These are phyloP conservation scores for Debaryomyces coudertii DNA, from an alignment of 1,139 yeast species.

Conservation along the genomic window DNA sequence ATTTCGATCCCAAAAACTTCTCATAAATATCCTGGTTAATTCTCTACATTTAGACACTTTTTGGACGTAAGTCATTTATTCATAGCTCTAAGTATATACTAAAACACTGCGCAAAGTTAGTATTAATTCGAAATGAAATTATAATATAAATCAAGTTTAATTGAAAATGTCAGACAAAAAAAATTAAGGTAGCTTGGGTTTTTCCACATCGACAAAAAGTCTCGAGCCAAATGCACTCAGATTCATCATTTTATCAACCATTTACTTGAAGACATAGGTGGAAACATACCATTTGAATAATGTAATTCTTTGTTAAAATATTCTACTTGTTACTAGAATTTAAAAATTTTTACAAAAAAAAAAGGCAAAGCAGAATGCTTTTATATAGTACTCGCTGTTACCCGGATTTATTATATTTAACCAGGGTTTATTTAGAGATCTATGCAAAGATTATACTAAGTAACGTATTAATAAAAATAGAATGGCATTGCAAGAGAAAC, in stretches of 20 bases:
- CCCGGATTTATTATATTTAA: slow-evolving; percentile 1
- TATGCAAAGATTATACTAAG: no score
- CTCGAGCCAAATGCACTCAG: slow-evolving; percentile 98
- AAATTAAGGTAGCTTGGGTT: slow-evolving; percentile 81
- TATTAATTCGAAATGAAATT: background rate
- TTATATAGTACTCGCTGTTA: background rate
- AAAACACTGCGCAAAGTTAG: slow-evolving; percentile 1
- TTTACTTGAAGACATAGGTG: background rate
- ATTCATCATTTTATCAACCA: slow-evolving; percentile 58
- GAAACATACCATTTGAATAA: slow-evolving; percentile 7
- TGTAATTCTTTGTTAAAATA: background rate
- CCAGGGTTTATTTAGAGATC: background rate
- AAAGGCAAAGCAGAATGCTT: background rate
- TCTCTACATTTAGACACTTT: background rate
- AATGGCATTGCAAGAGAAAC: slow-evolving; percentile 36
- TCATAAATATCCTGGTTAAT: background rate
- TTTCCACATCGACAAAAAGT: slow-evolving; percentile 89
- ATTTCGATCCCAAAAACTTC: no score
- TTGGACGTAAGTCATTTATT: background rate
- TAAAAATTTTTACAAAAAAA: background rate
- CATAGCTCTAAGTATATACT: background rate
- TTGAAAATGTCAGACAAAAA: slow-evolving; percentile 33
- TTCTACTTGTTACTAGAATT: background rate
- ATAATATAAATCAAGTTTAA: background rate
- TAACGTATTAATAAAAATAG: background rate